phyloP scores from a whole-genome alignment of 371 early-diverging fungal genomes.

The Chytridium lagenaria region DNA sequence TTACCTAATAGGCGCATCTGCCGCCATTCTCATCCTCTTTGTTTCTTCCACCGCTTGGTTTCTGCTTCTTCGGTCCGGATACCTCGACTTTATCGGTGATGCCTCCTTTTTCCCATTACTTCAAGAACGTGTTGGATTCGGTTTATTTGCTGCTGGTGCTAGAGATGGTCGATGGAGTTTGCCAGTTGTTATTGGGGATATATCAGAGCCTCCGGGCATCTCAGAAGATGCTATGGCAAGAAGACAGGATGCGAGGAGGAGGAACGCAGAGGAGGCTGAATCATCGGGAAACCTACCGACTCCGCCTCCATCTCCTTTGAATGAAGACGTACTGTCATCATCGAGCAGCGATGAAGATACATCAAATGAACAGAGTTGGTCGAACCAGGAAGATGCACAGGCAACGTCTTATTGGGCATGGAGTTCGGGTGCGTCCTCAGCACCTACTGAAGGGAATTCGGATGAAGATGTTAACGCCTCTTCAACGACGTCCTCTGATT shows the following conservation, averaged over 20 bases:
- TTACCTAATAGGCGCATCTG: neutral
- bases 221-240: neutral
- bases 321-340: neutral
- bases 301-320: neutral
- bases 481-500: neutral
- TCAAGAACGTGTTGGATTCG: neutral
- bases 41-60: neutral
- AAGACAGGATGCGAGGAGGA: neutral
- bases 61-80: neutral
- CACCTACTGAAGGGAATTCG: too few species aligned
- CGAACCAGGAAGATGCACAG: neutral
- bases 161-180: slow-evolving; percentile 19
- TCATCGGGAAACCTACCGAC: neutral
- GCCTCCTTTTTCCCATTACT: slow-evolving; percentile 10
- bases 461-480: neutral
- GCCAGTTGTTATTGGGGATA: slow-evolving; percentile 15
- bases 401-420: neutral
- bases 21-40: slow-evolving; percentile 1
- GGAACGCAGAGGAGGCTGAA: neutral
- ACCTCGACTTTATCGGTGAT: neutral
- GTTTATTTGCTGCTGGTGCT: slow-evolving; percentile 9
- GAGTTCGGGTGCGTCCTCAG: neutral
- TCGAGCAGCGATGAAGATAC: neutral
- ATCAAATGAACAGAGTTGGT: neutral
- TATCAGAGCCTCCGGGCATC: slow-evolving; percentile 2